Percentiles rank a stretch among this genome's conserved stretches.
Conservation (phyloP, 495 filamentous ascomycete species). For the Penicillium angulare region DNA sequence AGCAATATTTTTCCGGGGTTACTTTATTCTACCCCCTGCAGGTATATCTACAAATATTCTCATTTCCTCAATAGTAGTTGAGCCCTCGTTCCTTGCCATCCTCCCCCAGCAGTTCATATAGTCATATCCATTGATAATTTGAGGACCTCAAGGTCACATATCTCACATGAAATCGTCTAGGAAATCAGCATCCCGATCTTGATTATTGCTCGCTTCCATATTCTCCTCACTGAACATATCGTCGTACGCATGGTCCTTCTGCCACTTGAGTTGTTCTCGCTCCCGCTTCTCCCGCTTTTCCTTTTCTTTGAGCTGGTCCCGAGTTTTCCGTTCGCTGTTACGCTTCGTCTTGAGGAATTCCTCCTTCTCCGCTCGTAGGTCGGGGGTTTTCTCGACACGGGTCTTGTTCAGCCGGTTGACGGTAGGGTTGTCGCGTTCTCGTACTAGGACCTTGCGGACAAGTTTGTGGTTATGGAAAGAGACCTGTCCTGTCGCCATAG, state of each 20-base stretch:
- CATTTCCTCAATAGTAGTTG: no score
- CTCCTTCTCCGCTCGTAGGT: constrained; percentile 77
- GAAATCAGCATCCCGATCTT: constrained; percentile 50
- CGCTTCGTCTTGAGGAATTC: constrained; percentile 65
- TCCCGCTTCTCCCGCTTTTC: constrained; percentile 78
- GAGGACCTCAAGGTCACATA: no score
- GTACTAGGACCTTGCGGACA: constrained; percentile 77
- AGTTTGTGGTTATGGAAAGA: constrained; percentile 86
- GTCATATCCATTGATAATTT: no score
- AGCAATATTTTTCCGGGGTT: no score
- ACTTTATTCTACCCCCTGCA: no score
- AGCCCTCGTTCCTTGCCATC: no score
- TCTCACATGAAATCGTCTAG: constrained; percentile 56
- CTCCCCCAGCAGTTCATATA: no score
- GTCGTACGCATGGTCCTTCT: constrained; percentile 94
- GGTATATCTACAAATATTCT: no score
- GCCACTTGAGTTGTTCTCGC: constrained; percentile 81
- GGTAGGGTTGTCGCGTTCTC: constrained; percentile 77
- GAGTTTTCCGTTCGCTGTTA: constrained; percentile 63
- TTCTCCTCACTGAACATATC: constrained; percentile 56
- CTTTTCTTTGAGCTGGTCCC: constrained; percentile 72
- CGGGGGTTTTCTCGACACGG: constrained; percentile 78
- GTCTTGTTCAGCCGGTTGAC: constrained; percentile 98
- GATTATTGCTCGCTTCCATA: constrained; percentile 45
- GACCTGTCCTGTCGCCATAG: constrained; percentile 93